A percentile compares a stretch with the other conserved stretches of the same genome.
These are phyloP conservation scores for Rhodotorula sp. DNA, from an alignment of 1,284 basidiomycete species.

Conservation along the genomic window DNA sequence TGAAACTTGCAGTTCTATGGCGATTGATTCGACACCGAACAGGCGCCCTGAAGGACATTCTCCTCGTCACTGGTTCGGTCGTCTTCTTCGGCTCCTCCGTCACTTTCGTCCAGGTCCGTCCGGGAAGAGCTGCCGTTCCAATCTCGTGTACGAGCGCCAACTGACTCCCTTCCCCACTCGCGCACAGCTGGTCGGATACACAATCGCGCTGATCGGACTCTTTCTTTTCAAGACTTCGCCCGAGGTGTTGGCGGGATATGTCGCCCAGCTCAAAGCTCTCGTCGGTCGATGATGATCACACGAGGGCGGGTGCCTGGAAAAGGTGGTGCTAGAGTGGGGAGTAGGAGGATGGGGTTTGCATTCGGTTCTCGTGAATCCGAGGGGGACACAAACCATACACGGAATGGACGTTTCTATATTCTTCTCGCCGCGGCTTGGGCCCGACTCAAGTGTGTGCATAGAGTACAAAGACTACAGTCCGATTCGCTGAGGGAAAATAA, in stretches of 20 bases:
- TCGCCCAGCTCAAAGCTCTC: conserved; percentile 21
- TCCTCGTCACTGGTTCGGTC: conserved; percentile 53
- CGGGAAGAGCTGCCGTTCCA: not conserved
- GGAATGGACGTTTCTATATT: too few species aligned
- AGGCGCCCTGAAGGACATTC: conserved; percentile 51
- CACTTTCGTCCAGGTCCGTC: conserved; percentile 38
- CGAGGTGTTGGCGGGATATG: conserved; percentile 26
- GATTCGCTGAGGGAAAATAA: too few species aligned
- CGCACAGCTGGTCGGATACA: conserved; percentile 46
- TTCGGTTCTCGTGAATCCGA: not conserved
- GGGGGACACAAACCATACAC: not conserved
- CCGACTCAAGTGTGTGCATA: too few species aligned
- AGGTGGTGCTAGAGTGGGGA: too few species aligned
- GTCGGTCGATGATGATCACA: conserved; percentile 21
- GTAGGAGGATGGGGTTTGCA: too few species aligned
- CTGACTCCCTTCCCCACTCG: not conserved
- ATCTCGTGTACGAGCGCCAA: not conserved
- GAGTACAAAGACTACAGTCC: too few species aligned
- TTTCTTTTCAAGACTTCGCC: conserved; percentile 30
- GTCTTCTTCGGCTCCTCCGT: conserved; percentile 52
- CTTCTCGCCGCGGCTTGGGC: too few species aligned
- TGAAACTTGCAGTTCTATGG: not conserved
- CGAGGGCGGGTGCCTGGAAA: not conserved
- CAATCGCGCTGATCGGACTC: conserved; percentile 29
- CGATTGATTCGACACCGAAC: not conserved